Percentiles rank a stretch among this genome's conserved stretches.
Conservation (phyloP, 352 stramenopile species). For the Globisporangium acanthophoron region DNA sequence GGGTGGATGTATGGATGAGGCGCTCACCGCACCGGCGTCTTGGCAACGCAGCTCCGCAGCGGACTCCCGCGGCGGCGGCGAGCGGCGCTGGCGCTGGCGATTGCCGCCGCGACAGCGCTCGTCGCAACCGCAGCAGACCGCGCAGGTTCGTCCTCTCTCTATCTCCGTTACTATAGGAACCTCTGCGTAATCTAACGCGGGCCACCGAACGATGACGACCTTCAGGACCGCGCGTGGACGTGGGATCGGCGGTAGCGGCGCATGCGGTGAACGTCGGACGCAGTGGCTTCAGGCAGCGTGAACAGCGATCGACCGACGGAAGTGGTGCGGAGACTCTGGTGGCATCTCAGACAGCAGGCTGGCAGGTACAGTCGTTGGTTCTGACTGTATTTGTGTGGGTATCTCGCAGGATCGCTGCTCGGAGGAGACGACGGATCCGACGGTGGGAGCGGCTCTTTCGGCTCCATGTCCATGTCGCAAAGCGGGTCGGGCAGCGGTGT, state of each 20-base stretch:
- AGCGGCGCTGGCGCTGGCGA: constrained; percentile 1
- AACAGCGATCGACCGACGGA: constrained; percentile 2
- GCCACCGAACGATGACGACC: neutral
- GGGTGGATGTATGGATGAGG: too few species aligned
- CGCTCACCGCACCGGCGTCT: neutral
- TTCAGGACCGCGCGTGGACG: neutral
- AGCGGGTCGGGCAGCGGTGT: constrained; percentile 2
- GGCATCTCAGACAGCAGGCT: too few species aligned
- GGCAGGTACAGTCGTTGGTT: neutral
- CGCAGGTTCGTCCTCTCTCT: neutral
- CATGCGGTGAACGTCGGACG: neutral
- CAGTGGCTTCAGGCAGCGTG: too few species aligned
- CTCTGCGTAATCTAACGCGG: neutral
- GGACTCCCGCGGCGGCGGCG: constrained; percentile 6
- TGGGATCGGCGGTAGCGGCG: neutral
- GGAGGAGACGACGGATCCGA: neutral
- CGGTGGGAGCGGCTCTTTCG: neutral
- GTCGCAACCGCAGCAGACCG: constrained; percentile 6
- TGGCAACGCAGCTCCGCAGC: neutral
- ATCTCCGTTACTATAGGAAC: neutral
- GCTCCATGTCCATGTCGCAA: constrained; percentile 1
- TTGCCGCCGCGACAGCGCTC: constrained; percentile 5
- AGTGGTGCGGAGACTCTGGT: constrained; percentile 6
- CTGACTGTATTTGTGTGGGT: neutral
- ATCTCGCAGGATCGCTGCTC: constrained; percentile 6